phyloP scores from a whole-genome alignment of 495 filamentous ascomycete genomes.

The Xylaria flabelliformis region DNA sequence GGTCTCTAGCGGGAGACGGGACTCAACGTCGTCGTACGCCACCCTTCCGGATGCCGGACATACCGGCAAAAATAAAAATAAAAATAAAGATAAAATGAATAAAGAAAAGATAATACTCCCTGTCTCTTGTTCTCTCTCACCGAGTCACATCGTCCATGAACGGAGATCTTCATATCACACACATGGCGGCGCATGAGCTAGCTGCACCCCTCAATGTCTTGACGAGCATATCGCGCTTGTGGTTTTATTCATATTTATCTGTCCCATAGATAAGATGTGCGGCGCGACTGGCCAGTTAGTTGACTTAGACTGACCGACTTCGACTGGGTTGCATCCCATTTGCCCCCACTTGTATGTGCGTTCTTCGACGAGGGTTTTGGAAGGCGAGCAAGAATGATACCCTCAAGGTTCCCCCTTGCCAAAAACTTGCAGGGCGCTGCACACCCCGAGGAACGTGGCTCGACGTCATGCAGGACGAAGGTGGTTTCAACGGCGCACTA shows the following conservation, averaged over 20 bases:
- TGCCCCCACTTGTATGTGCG: background rate
- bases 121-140: background rate
- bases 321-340: slow-evolving; percentile 13
- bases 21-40: slow-evolving; percentile 5
- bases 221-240: slow-evolving; percentile 11
- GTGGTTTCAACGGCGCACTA: slow-evolving; percentile 1
- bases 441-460: slow-evolving; percentile 16
- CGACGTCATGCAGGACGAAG: slow-evolving; percentile 19
- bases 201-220: background rate
- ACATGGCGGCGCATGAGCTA: background rate
- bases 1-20: background rate
- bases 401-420: background rate
- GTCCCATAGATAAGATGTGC: background rate
- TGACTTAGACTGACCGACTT: background rate
- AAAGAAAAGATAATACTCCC: background rate
- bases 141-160: background rate
- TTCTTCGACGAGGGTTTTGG: background rate
- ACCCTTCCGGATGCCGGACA: slow-evolving; percentile 14
- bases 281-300: background rate
- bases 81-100: too few relatives aligned
- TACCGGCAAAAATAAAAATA: background rate
- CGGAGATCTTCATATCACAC: background rate
- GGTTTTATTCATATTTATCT: background rate
- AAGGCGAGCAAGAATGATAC: background rate
- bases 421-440: background rate